A percentile compares a stretch with the other conserved stretches of the same genome.
These are phyloP conservation scores for Falciphora oryzae DNA, from an alignment of 2,329 filamentous ascomycete species.

Conservation along the genomic window DNA sequence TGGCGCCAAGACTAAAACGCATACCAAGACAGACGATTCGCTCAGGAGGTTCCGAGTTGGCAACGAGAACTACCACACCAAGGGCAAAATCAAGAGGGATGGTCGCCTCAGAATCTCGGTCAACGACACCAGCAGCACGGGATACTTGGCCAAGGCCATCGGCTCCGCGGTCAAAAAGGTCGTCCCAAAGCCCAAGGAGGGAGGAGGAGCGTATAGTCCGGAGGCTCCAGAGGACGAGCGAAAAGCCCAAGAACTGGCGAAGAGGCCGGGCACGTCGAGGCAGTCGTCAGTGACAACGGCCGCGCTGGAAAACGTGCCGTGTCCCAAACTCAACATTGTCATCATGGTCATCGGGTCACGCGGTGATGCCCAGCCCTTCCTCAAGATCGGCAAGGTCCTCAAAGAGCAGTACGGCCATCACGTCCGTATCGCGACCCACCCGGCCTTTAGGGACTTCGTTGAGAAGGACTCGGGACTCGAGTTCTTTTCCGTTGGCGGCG, in stretches of 20 bases:
- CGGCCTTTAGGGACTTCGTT: constrained; percentile 70
- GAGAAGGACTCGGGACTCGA: constrained; percentile 67
- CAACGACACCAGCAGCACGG: constrained; percentile 62
- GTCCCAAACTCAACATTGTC: constrained; percentile 66
- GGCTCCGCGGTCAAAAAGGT: constrained; percentile 58
- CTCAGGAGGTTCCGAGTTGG: constrained; percentile 54
- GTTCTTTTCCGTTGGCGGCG: constrained; percentile 75
- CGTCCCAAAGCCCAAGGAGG: constrained; percentile 24
- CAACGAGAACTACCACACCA: constrained; percentile 60
- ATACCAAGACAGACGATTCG: constrained; percentile 20
- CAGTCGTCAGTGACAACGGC: constrained; percentile 28
- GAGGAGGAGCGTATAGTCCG: background rate
- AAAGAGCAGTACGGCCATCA: constrained; percentile 67
- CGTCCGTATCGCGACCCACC: constrained; percentile 73
- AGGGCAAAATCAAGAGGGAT: constrained; percentile 60
- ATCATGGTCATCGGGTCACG: constrained; percentile 79
- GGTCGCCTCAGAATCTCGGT: constrained; percentile 68
- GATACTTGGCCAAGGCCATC: constrained; percentile 68
- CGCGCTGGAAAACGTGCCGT: constrained; percentile 24
- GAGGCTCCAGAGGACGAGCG: background rate
- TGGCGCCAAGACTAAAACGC: constrained; percentile 9
- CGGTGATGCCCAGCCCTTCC: constrained; percentile 75
- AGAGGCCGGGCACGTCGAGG: constrained; percentile 9
- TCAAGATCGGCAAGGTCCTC: constrained; percentile 67
- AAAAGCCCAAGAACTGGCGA: background rate